Conservation (phyloP, 225 moss, liverwort and hornwort species). For the Straminergon stramineum region DNA sequence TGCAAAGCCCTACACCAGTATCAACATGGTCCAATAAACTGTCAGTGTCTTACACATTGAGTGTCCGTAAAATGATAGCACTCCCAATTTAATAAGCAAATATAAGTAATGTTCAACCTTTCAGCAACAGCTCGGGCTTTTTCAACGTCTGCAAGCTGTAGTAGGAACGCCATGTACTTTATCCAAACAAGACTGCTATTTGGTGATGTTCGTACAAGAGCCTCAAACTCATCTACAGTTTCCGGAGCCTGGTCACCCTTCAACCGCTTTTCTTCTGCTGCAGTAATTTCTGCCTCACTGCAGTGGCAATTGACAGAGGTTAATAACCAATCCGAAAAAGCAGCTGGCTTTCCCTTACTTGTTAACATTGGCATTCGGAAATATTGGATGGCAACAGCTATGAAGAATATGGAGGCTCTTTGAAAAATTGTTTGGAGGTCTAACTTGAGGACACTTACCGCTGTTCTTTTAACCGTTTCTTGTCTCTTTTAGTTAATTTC, state of each 20-base stretch:
- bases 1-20: slow-evolving; percentile 60
- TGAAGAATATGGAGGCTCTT: not conserved
- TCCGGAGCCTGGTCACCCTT: slow-evolving; percentile 61
- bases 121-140: slow-evolving; percentile 90
- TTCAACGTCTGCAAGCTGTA: slow-evolving; percentile 73
- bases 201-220: slow-evolving; percentile 73
- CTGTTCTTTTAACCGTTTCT: slow-evolving; percentile 64
- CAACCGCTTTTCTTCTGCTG: slow-evolving; percentile 79
- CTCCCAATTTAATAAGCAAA: not conserved
- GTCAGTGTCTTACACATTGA: not conserved
- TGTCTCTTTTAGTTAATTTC: slow-evolving; percentile 48
- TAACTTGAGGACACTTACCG: slow-evolving; percentile 24
- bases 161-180: slow-evolving; percentile 94
- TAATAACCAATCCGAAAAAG: not conserved
- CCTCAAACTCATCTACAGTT: slow-evolving; percentile 90
- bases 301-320: not conserved
- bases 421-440: not conserved
- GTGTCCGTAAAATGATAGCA: not conserved
- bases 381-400: not conserved
- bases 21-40: not conserved
- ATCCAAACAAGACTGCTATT: slow-evolving; percentile 97
- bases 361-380: not conserved
- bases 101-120: slow-evolving; percentile 35
- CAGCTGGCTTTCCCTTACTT: not conserved
- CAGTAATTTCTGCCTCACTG: slow-evolving; percentile 76